These are phyloP conservation scores for Halophytophthora polymorphica DNA, from an alignment of 352 stramenopile species.

Conservation along the genomic window DNA sequence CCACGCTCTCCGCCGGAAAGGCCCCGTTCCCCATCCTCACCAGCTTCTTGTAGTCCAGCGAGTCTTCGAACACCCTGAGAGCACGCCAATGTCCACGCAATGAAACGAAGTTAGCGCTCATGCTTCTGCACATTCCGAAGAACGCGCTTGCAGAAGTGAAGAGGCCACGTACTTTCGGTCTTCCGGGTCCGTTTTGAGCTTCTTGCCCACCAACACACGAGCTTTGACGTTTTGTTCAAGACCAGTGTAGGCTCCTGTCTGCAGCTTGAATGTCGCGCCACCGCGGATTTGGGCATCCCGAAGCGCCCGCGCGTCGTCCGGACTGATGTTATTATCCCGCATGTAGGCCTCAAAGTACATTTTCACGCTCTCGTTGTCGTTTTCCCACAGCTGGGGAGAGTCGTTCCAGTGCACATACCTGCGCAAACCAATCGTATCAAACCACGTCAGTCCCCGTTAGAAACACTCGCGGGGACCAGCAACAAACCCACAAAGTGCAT, in stretches of 20 bases:
- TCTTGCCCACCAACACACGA: slow-evolving; percentile 75
- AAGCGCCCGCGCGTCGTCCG: slow-evolving; percentile 59
- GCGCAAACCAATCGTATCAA: neutral
- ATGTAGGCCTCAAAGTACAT: slow-evolving; percentile 82
- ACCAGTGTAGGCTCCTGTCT: slow-evolving; percentile 65
- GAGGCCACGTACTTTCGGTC: slow-evolving; percentile 43
- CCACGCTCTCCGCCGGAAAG: slow-evolving; percentile 60
- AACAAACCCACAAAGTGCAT: neutral
- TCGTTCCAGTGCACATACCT: slow-evolving; percentile 70
- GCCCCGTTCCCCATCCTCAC: slow-evolving; percentile 44
- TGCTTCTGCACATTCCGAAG: neutral
- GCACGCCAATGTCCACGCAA: neutral
- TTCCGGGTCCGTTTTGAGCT: slow-evolving; percentile 64
- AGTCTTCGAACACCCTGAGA: slow-evolving; percentile 63
- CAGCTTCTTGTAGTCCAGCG: slow-evolving; percentile 66
- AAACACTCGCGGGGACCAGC: neutral
- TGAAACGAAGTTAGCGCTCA: neutral
- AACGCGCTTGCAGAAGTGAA: neutral
- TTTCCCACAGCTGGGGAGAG: slow-evolving; percentile 71
- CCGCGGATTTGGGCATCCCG: slow-evolving; percentile 63
- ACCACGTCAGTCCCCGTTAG: slow-evolving; percentile 1
- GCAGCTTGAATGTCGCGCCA: slow-evolving; percentile 80
- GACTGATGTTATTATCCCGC: slow-evolving; percentile 70
- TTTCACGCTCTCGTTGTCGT: slow-evolving; percentile 72
- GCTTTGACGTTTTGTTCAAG: slow-evolving; percentile 82